Base-by-base conservation (phyloP, 306 rosid species). In the Albizia julibrissin region DNA sequence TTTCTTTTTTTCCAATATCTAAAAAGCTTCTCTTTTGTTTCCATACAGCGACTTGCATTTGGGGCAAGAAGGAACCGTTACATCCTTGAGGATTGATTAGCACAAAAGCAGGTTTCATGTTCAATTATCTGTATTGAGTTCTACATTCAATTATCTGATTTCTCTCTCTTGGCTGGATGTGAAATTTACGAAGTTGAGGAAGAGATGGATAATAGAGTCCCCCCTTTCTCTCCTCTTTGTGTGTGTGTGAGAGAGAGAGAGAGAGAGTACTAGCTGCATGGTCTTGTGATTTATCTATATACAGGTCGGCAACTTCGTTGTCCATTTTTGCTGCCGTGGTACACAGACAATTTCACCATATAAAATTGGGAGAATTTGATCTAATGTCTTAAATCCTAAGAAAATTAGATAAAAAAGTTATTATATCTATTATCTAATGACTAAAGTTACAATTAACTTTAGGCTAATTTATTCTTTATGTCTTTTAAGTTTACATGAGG, bases 51-150 rank as follows among this genome's bases (percentile, higher is more conserved):
- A 84, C 56, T 93, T 46, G 97, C 98, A 77, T 93, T 95, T 43
- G 98, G 99, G n/a, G 98, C 98, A 78, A 90, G 99, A 86, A 93
- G 95, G 91, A 95, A 93, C 88, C 89, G 84, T 64, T 84, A 91
- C 75, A 9, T 95, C 79, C 89, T 88, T 68, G 99, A 95, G 85
- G 97, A 95, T 82, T 93, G 89, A 94, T 72, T 75, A 8, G 64
- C 76, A 79, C 72, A 2, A 74, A 69, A 50, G 1, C 37, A 50
- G 83, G 77, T 67, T 34, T 6, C 72, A 39, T 72, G 82, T 77
- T 49, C 83, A 22, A 47, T 6, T 68, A 68, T 67, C 54, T 61
- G 40, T 71, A 46, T 5, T 29, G 12, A 11, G 43, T 31, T 58
- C 6, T 74, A 24, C 24, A 13, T 27, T 18, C 76, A 6, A 33